Percentiles rank a stretch among this genome's conserved stretches.
These are phyloP conservation scores for Trametes villosa DNA, from an alignment of 768 basidiomycete species.

Conservation along the genomic window DNA sequence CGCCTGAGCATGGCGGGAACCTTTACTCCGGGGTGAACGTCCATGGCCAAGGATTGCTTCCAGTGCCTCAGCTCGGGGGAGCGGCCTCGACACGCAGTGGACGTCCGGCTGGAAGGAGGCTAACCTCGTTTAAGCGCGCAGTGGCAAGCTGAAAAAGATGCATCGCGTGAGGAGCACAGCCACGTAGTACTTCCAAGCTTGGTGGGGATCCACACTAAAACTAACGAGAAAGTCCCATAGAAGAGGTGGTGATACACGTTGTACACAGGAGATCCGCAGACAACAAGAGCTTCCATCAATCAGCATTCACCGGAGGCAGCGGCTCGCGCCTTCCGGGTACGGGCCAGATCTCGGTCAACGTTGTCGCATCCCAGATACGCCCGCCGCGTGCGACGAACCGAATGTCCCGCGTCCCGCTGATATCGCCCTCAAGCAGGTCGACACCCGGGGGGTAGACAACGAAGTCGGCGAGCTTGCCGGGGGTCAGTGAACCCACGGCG, in stretches of 20 bases:
- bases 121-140: neutral
- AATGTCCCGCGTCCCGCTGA: conserved; percentile 54
- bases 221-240: too few species aligned
- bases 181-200: too few species aligned
- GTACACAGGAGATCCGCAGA: neutral
- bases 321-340: conserved; percentile 55
- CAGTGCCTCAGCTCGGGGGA: too few species aligned
- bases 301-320: conserved; percentile 63
- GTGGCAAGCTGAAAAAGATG: neutral
- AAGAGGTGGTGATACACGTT: neutral
- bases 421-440: conserved; percentile 58
- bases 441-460: conserved; percentile 65
- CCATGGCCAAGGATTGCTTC: too few species aligned
- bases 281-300: conserved; percentile 28
- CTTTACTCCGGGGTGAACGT: neutral
- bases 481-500: conserved; percentile 65
- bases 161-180: too few species aligned
- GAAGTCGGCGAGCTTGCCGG: conserved; percentile 74
- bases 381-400: conserved; percentile 66
- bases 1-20: neutral
- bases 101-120: too few species aligned
- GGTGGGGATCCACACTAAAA: too few species aligned
- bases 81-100: too few species aligned
- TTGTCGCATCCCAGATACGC: conserved; percentile 69
- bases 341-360: conserved; percentile 77